Conservation (phyloP, 2,329 filamentous ascomycete species). For the Sporothrix dimorphospora region DNA sequence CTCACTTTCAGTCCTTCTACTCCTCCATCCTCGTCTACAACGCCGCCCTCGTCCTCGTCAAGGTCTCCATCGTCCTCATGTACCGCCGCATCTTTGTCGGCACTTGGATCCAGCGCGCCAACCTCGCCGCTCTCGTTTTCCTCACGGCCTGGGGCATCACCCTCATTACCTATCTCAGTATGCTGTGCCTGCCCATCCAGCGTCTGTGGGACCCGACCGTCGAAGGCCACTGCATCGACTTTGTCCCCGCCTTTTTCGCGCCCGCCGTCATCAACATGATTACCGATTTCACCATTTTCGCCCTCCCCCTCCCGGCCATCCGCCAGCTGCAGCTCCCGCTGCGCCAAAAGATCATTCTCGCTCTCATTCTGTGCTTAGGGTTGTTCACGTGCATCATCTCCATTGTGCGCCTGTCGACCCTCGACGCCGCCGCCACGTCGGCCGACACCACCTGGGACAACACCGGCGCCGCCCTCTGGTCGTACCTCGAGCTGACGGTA, state of each 20-base stretch:
- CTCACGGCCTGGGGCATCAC: conserved; percentile 35
- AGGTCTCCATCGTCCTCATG: conserved; percentile 43
- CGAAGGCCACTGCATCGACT: conserved; percentile 35
- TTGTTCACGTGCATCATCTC: conserved; percentile 39
- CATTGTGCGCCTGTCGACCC: conserved; percentile 37
- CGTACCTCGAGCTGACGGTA: conserved; percentile 39
- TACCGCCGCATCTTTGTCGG: conserved; percentile 43
- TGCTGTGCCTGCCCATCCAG: conserved; percentile 32
- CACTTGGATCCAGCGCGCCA: conserved; percentile 35
- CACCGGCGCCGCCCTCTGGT: conserved; percentile 40
- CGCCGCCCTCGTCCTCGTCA: conserved; percentile 39
- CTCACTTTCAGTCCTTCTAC: conserved; percentile 38
- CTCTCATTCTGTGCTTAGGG: background rate
- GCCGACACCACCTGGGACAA: conserved; percentile 38
- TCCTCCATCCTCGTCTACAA: conserved; percentile 42
- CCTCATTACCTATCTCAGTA: background rate
- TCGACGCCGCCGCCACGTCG: conserved; percentile 34
- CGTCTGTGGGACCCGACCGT: conserved; percentile 36
- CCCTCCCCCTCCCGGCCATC: conserved; percentile 32
- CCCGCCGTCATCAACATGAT: conserved; percentile 37
- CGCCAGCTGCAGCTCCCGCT: background rate
- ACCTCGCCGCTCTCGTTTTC: conserved; percentile 33
- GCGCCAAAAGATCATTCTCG: background rate
- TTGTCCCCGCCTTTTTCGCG: conserved; percentile 35
- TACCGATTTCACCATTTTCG: conserved; percentile 37